Percentiles rank a stretch among this genome's conserved stretches.
phyloP scores from a whole-genome alignment of 139 green algal species.

The Penium margaritaceum region DNA sequence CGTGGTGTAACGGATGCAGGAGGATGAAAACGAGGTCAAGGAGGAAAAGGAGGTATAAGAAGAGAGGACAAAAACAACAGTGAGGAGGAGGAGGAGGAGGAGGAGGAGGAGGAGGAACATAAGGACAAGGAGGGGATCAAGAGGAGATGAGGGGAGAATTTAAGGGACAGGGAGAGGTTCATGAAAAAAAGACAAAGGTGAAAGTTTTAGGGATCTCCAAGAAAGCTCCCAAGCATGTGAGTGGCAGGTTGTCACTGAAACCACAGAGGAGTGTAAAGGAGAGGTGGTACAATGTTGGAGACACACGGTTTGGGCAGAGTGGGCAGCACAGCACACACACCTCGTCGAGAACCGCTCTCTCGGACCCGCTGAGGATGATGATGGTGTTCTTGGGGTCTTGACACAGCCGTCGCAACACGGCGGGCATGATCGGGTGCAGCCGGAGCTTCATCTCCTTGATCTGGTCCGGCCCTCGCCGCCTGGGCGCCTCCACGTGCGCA shows the following conservation, averaged over 20 bases:
- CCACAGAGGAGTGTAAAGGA: too few species aligned
- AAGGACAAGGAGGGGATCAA: too few species aligned
- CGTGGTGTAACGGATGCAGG: background rate
- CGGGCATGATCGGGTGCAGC: conserved; percentile 31
- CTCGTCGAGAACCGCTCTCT: conserved; percentile 66
- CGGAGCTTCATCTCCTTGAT: conserved; percentile 46
- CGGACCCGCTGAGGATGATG: conserved; percentile 72
- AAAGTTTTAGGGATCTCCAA: too few species aligned
- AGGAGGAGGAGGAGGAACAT: too few species aligned
- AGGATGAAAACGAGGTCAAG: background rate
- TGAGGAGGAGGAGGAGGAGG: background rate
- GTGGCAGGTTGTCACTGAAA: too few species aligned
- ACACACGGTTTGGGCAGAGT: too few species aligned
- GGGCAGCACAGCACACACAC: too few species aligned
- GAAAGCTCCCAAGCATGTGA: too few species aligned
- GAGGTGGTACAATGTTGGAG: background rate
- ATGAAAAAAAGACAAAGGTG: too few species aligned
- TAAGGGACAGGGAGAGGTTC: too few species aligned
- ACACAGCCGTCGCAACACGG: conserved; percentile 30
- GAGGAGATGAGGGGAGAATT: too few species aligned
- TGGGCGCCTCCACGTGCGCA: conserved; percentile 17
- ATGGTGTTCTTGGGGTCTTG: conserved; percentile 62
- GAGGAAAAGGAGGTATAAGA: background rate
- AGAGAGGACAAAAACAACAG: background rate
- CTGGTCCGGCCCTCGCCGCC: conserved; percentile 31